phyloP scores from a whole-genome alignment of 768 basidiomycete genomes.

The Boletus subcaerulescens region DNA sequence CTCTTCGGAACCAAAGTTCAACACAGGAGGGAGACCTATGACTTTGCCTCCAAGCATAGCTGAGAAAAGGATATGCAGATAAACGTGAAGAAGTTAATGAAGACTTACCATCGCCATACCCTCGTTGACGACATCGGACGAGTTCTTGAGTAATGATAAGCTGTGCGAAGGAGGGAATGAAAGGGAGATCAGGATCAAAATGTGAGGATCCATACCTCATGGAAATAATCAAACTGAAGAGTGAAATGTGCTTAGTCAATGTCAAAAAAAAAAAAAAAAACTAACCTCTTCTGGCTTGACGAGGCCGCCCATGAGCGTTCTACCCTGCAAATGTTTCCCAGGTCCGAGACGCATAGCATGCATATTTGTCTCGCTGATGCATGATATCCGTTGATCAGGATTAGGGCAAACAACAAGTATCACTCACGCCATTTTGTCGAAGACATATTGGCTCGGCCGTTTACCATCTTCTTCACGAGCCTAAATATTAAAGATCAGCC shows the following conservation, averaged over 20 bases:
- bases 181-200: neutral
- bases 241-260: conserved; percentile 17
- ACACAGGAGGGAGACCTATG: conserved; percentile 69
- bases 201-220: conserved; percentile 51
- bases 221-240: conserved; percentile 63
- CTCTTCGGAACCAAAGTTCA: conserved; percentile 59
- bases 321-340: conserved; percentile 78
- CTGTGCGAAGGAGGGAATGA: conserved; percentile 19
- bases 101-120: conserved; percentile 60
- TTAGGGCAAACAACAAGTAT: neutral
- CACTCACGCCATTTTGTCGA: conserved; percentile 77
- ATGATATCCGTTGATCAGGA: neutral
- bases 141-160: conserved; percentile 68
- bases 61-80: conserved; percentile 2
- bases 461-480: conserved; percentile 88
- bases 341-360: conserved; percentile 94
- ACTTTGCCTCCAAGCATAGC: conserved; percentile 55
- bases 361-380: conserved; percentile 56
- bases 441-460: conserved; percentile 69
- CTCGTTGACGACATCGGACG: conserved; percentile 50
- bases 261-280: neutral
- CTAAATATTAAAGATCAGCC: conserved; percentile 25
- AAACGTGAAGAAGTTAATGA: neutral
- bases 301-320: conserved; percentile 67
- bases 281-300: conserved; percentile 73